Base-by-base conservation (phyloP, 2,329 filamentous ascomycete genomes). In the Trichoderma asperellum region DNA sequence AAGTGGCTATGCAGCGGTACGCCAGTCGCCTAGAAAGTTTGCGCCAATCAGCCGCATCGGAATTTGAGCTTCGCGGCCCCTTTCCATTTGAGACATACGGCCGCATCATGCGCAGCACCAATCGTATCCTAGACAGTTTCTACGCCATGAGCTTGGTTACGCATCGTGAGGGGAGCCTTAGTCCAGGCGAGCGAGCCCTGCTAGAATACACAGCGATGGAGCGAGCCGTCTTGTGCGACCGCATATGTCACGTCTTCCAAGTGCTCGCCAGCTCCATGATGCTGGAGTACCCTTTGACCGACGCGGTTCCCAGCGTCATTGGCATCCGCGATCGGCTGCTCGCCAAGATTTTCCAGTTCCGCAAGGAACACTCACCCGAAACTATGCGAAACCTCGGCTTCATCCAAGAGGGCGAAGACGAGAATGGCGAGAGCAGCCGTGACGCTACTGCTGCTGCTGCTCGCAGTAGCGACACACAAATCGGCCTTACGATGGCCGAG, bases 81-180 rank as follows among this genome's bases (percentile, higher is more conserved):
- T 97, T 97, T 75, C 92, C 92, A 0, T 86, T 89, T 70, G 86
- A 86, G 53, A 85, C 87, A 27, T 92, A 91, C 76, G 87, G 86
- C 8, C 86, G 88, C 32, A 91, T 97, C 68, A 84, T 97, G 74
- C 86, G 87, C 29, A 89, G 90, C 32, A 96, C 93, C 0, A 89
- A 90, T 71, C 88, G 89, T 58, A 92, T 97, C 80, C 87, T 97
- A 4, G 93, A 97, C 78, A 90, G 92, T 29, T 97, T 97, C 77
- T 93, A 97, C 76, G 92, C 93, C 69, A 96, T 97, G 92, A 96
- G 94, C 73, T 88, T 96, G 11, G 89, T 96, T 70, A 93, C 96
- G 55, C 85, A 91, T 76, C 94, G 93, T 74, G 91, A 94, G 69
- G 83, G 90, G 4, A 87, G 87, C 58, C 86, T 92, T 1, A 92